A percentile compares a stretch with the other conserved stretches of the same genome.
Evolutionary conservation across 1,284 basidiomycete species (phyloP).

Genomic region (Leccinum pseudoinsigne): DNA sequence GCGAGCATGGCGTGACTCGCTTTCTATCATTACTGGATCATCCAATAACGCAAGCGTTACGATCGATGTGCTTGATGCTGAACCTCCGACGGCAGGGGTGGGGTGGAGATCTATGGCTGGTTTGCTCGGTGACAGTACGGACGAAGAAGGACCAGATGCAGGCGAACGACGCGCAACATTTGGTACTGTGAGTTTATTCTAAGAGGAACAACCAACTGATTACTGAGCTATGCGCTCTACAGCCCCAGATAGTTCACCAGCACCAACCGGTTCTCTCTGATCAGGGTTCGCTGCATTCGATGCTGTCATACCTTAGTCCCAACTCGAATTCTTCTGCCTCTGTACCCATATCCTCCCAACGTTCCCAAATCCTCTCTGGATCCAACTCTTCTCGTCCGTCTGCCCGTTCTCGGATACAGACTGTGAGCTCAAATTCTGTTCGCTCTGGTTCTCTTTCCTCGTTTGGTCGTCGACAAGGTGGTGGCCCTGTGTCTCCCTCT

Average conservation of each 20-base stretch:
- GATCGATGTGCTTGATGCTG: slow-evolving; percentile 63
- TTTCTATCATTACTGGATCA: slow-evolving; percentile 37
- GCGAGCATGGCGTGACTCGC: slow-evolving; percentile 44
- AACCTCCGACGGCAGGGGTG: slow-evolving; percentile 55
- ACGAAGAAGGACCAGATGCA: slow-evolving; percentile 22
- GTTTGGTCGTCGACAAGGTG: slow-evolving; percentile 40
- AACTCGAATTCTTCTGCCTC: slow-evolving; percentile 48
- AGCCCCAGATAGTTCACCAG: slow-evolving; percentile 46
- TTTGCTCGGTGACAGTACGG: slow-evolving; percentile 25
- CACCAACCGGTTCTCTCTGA: slow-evolving; percentile 46
- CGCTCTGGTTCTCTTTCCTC: slow-evolving; percentile 53
- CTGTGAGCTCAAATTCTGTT: slow-evolving; percentile 43
- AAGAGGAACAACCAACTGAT: slow-evolving; percentile 13
- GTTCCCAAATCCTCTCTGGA: slow-evolving; percentile 36
- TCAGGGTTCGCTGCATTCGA: slow-evolving; percentile 60
- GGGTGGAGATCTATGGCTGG: slow-evolving; percentile 57
- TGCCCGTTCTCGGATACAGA: slow-evolving; percentile 34
- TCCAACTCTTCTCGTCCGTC: slow-evolving; percentile 53
- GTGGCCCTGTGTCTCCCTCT: slow-evolving; percentile 32
- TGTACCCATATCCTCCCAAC: slow-evolving; percentile 43
- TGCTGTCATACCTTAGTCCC: slow-evolving; percentile 52
- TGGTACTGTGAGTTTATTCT: slow-evolving; percentile 48
- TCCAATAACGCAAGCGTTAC: slow-evolving; percentile 38
- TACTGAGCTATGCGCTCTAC: slow-evolving; percentile 10
- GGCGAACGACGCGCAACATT: slow-evolving; percentile 54